Evolutionary conservation across 78 protist species (phyloP).

Genomic region (Dictyostelium capitatum): DNA sequence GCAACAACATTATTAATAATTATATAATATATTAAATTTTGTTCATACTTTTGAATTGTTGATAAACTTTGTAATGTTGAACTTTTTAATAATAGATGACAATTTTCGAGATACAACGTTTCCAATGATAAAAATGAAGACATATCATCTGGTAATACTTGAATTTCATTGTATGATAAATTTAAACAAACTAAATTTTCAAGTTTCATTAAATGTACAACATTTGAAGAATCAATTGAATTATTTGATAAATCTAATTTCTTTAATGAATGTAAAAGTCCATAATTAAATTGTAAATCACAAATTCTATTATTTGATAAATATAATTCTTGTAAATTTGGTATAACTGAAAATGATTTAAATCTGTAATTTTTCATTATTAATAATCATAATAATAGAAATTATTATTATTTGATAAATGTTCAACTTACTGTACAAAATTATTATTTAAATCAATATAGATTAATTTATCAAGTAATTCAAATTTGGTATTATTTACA

Average conservation of each 20-base stretch:
- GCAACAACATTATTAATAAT: background rate
- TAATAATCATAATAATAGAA: background rate
- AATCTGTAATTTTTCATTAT: too few species aligned
- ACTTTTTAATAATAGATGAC: slow-evolving; percentile 22
- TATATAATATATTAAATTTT: background rate
- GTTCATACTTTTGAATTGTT: slow-evolving; percentile 50
- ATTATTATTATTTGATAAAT: background rate
- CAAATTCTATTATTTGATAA: slow-evolving; percentile 49
- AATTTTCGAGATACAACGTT: slow-evolving; percentile 33
- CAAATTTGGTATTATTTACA: slow-evolving; percentile 55
- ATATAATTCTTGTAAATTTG: slow-evolving; percentile 66
- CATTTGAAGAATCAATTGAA: slow-evolving; percentile 29
- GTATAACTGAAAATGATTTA: slow-evolving; percentile 31
- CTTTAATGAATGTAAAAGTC: slow-evolving; percentile 29
- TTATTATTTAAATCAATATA: slow-evolving; percentile 74
- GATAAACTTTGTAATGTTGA: slow-evolving; percentile 39
- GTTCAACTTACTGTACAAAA: slow-evolving; percentile 57
- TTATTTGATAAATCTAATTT: slow-evolving; percentile 74
- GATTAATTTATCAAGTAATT: slow-evolving; percentile 49
- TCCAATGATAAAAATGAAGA: slow-evolving; percentile 20
- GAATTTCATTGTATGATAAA: slow-evolving; percentile 39
- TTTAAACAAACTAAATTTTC: slow-evolving; percentile 46
- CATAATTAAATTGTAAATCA: slow-evolving; percentile 23
- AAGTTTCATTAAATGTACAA: slow-evolving; percentile 39
- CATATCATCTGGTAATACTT: slow-evolving; percentile 50